Evolutionary conservation across 805 yeast genomes (phyloP), one percentile per base, ranked within the genome.

Genomic region (Saccharomycopsis vini): DNA sequence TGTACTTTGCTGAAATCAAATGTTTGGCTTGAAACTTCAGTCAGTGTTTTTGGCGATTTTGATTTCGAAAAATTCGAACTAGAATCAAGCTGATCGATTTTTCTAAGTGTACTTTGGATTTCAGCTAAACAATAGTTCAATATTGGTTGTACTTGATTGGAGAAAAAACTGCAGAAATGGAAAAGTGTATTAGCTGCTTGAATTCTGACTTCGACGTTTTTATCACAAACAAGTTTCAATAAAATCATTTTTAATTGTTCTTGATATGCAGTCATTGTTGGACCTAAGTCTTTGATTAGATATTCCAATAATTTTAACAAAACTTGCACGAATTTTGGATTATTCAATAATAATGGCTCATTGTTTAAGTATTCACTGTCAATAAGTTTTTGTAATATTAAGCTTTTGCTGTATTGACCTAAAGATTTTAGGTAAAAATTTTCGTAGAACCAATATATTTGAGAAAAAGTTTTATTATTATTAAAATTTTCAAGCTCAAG

Each of bases 121-220:
- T 46, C 50, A 12, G 20, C 40, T 26, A 49, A 42, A 38, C 50
- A 49, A 20, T 49, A 35, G 29, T 46, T 46, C 31, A 46, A 33
- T n/a, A 49, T 49, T 1, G 70, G 57, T 23, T 64, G 59, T 24
- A 73, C 42, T 50, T 65, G 45, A 46, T 58, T 52, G 32, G 72
- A 64, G 51, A 56, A 56, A 55, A 52, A 53, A 35, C 52, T 23
- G 49, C 64, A 53, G 54, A 62, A 51, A 50, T 55, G 50, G 33
- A 58, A 62, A 29, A 68, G 47, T 3, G 58, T 54, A 33, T 67
- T 66, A 30, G 60, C 62, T 0, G 77, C 61, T 32, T 63, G 58
- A 4, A 68, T 58, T 45, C 79, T 63, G 5, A 71, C 54, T 29
- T 62, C 61, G 42, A 65, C 67, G 23, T 63, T 63, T 23, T 62